Evolutionary conservation across 202 grass and related monocot genomes (phyloP).

Genomic region (Cymbopogon flexuosus): DNA sequence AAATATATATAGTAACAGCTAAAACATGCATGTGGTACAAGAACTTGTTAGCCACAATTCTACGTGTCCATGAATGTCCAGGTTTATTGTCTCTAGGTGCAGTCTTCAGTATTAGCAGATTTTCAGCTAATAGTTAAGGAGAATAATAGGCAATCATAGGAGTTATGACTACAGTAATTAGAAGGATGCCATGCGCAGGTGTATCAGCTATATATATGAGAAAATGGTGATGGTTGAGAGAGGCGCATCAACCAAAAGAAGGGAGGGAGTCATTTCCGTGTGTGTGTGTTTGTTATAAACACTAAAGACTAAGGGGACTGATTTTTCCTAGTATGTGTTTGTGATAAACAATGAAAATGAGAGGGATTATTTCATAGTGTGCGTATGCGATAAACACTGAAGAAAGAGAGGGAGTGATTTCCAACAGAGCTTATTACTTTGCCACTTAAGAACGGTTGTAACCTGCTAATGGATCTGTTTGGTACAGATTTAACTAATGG

Average conservation of each 20-base stretch:
- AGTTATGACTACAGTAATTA: neutral
- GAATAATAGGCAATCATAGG: neutral
- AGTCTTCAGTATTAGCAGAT: neutral
- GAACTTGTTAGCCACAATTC: neutral
- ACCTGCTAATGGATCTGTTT: neutral
- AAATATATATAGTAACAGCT: neutral
- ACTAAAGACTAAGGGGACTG: too few relatives aligned
- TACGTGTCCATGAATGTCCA: neutral
- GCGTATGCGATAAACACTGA: neutral
- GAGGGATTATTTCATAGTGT: neutral
- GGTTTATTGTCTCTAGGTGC: neutral
- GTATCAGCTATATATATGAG: neutral
- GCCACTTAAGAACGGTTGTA: neutral
- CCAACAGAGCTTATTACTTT: neutral
- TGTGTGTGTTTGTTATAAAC: too few relatives aligned
- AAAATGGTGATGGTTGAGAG: neutral
- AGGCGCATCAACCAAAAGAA: neutral
- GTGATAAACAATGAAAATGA: neutral
- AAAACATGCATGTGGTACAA: slow-evolving; percentile 1
- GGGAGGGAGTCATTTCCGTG: neutral
- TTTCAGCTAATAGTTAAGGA: neutral
- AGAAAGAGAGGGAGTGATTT: neutral
- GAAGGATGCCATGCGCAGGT: neutral
- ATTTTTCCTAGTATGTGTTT: neutral
- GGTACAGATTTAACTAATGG: too few relatives aligned